Percentiles rank a stretch among this genome's conserved stretches.
Evolutionary conservation across 768 basidiomycete species (phyloP).

Genomic region (Tubosaeta sp.): DNA sequence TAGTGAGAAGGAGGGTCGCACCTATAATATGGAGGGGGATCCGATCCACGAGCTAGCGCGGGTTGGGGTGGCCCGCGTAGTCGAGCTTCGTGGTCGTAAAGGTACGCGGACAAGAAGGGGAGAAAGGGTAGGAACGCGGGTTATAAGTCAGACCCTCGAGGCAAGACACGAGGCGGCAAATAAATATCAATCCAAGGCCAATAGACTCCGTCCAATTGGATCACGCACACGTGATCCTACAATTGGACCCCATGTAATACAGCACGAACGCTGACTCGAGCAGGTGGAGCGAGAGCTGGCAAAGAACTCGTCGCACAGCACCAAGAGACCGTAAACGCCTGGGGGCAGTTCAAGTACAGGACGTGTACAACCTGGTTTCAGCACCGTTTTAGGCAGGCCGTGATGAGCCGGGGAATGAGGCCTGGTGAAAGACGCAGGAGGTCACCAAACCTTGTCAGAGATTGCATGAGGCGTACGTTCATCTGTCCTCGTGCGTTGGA

Average conservation of each 20-base stretch:
- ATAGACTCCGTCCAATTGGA: conserved; percentile 20
- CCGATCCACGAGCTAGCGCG: conserved; percentile 13
- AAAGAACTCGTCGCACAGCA: background rate
- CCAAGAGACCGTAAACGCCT: background rate
- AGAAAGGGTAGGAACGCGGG: background rate
- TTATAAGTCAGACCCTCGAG: conserved; percentile 24
- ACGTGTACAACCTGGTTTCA: too few relatives aligned
- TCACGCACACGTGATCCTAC: conserved; percentile 18
- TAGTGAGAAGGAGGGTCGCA: background rate
- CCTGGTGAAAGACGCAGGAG: background rate
- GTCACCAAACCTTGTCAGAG: background rate
- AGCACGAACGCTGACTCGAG: background rate
- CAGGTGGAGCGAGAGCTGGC: background rate
- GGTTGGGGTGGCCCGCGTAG: conserved; percentile 21
- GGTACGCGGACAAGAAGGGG: conserved; percentile 12
- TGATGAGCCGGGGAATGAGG: background rate
- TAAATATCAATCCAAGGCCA: conserved; percentile 10
- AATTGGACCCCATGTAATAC: background rate
- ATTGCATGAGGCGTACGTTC: conserved; percentile 7
- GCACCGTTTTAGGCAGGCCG: background rate
- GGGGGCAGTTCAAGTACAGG: too few relatives aligned
- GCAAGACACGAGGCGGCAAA: conserved; percentile 26
- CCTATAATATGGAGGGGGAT: conserved; percentile 11
- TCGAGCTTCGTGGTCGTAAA: conserved; percentile 17
- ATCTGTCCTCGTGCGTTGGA: conserved; percentile 1